A percentile compares a stretch with the other conserved stretches of the same genome.
phyloP scores from a whole-genome alignment of 805 yeast genomes.

The Kodamaea sagamina region DNA sequence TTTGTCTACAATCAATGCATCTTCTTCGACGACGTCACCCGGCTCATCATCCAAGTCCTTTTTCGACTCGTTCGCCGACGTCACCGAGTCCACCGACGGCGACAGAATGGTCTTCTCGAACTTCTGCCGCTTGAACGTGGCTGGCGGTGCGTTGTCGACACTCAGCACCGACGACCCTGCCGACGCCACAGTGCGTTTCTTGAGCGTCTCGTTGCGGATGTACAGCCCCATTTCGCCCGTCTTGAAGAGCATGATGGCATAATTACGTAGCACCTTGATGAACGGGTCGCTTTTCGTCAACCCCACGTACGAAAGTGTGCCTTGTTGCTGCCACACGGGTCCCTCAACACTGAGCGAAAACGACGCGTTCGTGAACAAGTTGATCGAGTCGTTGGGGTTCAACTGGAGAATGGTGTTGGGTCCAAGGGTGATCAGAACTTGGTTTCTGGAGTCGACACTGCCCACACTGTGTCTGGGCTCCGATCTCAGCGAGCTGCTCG shows the following conservation, averaged over 20 bases:
- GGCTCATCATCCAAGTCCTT: constrained; percentile 18
- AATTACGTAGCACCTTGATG: constrained; percentile 37
- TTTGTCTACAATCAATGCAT: constrained; percentile 29
- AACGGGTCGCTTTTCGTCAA: constrained; percentile 43
- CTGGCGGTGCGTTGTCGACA: neutral
- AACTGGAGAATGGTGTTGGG: constrained; percentile 35
- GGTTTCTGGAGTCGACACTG: neutral
- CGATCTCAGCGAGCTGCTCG: too few species aligned
- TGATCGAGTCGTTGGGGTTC: constrained; percentile 35
- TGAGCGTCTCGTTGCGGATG: constrained; percentile 22
- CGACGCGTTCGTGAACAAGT: constrained; percentile 37
- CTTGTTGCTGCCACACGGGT: constrained; percentile 41
- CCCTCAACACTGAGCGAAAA: constrained; percentile 40
- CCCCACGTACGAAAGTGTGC: constrained; percentile 41
- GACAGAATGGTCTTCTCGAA: constrained; percentile 5
- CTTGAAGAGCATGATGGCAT: constrained; percentile 33
- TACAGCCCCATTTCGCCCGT: constrained; percentile 38
- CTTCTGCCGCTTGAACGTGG: constrained; percentile 8
- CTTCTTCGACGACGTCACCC: constrained; percentile 27
- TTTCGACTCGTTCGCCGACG: constrained; percentile 8
- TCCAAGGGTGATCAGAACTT: constrained; percentile 32
- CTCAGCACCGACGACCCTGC: constrained; percentile 1
- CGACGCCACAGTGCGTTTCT: constrained; percentile 9
- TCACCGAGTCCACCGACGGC: constrained; percentile 8
- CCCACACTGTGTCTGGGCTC: too few species aligned